A percentile compares a stretch with the other conserved stretches of the same genome.
These are phyloP conservation scores for Taxillus chinensis DNA, from an alignment of 164 flowering plant genomes.

Conservation along the genomic window DNA sequence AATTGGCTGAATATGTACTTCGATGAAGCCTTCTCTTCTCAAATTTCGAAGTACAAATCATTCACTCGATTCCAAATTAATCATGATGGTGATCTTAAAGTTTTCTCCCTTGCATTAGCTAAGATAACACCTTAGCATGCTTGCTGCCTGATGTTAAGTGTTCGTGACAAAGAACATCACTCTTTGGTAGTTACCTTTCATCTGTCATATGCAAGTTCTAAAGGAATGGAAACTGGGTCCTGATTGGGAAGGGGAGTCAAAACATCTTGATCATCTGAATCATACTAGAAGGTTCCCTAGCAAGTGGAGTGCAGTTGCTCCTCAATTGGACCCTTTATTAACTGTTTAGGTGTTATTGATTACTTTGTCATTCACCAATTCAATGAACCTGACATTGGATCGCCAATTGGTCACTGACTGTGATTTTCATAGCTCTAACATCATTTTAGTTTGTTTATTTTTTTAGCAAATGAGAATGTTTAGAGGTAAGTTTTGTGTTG, in stretches of 20 bases:
- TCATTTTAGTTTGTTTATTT: conserved; percentile 9
- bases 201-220: conserved; percentile 52
- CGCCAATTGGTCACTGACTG: conserved; percentile 16
- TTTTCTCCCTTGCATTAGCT: conserved; percentile 90
- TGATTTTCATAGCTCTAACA: conserved; percentile 6
- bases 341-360: conserved; percentile 80
- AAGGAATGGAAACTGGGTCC: conserved; percentile 94
- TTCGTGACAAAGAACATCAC: too few relatives aligned
- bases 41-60: conserved; percentile 93
- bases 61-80: conserved; percentile 88
- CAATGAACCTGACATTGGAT: conserved; percentile 12
- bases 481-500: too few relatives aligned
- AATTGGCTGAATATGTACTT: conserved; percentile 97
- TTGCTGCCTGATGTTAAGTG: too few relatives aligned
- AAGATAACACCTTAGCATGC: conserved; percentile 39
- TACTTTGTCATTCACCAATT: conserved; percentile 58
- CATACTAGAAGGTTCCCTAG: conserved; percentile 67
- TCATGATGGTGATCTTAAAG: conserved; percentile 73
- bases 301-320: conserved; percentile 69
- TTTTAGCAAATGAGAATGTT: neutral
- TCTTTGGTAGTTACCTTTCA: too few relatives aligned
- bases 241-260: conserved; percentile 69
- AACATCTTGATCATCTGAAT: conserved; percentile 42
- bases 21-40: conserved; percentile 98
- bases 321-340: conserved; percentile 66